phyloP scores from a whole-genome alignment of 768 basidiomycete genomes.

The Boletus vinaceobasis region DNA sequence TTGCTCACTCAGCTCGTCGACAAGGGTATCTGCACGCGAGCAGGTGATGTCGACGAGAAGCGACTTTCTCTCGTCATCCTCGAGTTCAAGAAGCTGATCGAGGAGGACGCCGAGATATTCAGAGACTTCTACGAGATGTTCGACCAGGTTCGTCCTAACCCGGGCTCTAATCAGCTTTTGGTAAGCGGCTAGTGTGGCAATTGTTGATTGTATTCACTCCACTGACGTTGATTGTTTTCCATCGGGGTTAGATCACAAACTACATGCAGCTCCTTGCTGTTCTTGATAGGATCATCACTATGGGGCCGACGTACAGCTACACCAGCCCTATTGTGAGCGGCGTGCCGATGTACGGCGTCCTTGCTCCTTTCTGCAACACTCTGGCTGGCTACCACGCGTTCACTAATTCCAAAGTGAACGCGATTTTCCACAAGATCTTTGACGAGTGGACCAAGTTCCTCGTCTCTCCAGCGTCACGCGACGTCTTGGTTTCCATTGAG shows the following conservation, averaged over 20 bases:
- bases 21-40: constrained; percentile 6
- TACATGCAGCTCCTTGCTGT: constrained; percentile 5
- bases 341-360: constrained; percentile 20
- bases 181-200: constrained; percentile 1
- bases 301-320: constrained; percentile 15
- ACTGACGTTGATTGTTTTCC: background rate
- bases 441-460: constrained; percentile 50
- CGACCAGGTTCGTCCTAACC: constrained; percentile 2
- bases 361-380: constrained; percentile 24
- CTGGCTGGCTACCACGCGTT: constrained; percentile 22
- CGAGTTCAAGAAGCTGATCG: constrained; percentile 24
- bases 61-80: constrained; percentile 14
- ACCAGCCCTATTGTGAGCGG: constrained; percentile 11
- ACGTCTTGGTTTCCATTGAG: constrained; percentile 36
- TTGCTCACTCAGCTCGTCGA: constrained; percentile 26
- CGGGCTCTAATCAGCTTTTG: background rate
- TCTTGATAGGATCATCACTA: constrained; percentile 14
- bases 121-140: constrained; percentile 28
- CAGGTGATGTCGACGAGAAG: constrained; percentile 3
- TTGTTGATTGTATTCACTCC: background rate
- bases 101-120: constrained; percentile 18
- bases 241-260: background rate
- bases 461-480: constrained; percentile 38
- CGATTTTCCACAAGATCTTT: constrained; percentile 5
- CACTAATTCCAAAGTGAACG: constrained; percentile 41